Evolutionary conservation across 352 stramenopile genomes (phyloP).

Genomic region (Phytopythium montanum): DNA sequence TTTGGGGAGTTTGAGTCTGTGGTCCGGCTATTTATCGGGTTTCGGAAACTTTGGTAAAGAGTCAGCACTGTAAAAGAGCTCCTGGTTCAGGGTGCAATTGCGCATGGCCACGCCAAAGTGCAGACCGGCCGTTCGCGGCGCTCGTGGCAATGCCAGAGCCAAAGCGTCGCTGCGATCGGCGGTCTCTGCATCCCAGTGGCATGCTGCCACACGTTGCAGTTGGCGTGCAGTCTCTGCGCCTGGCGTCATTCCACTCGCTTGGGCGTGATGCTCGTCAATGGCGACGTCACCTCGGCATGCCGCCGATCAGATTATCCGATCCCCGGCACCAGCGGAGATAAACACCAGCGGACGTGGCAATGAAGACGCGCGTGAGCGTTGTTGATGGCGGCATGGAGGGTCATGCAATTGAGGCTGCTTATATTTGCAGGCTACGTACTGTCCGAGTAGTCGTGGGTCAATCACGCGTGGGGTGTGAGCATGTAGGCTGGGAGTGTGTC

Average conservation of each 20-base stretch:
- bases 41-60: neutral
- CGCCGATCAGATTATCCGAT: neutral
- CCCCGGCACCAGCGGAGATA: neutral
- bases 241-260: too few relatives aligned
- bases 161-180: too few relatives aligned
- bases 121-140: neutral
- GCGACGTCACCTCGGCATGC: neutral
- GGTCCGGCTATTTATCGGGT: neutral
- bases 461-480: neutral
- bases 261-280: too few relatives aligned
- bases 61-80: neutral
- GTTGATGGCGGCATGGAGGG: neutral
- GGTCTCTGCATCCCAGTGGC: too few relatives aligned
- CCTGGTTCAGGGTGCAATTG: neutral
- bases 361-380: neutral
- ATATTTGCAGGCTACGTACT: neutral
- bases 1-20: neutral
- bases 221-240: too few relatives aligned
- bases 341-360: neutral
- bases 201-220: too few relatives aligned
- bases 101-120: neutral
- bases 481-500: slow-evolving; percentile 20
- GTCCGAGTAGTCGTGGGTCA: neutral
- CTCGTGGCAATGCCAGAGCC: neutral
- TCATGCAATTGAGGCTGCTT: neutral